Evolutionary conservation across 2,329 filamentous ascomycete species (phyloP), one percentile per base, ranked within the genome.

Genomic region (Tolypocladium tropicale): DNA sequence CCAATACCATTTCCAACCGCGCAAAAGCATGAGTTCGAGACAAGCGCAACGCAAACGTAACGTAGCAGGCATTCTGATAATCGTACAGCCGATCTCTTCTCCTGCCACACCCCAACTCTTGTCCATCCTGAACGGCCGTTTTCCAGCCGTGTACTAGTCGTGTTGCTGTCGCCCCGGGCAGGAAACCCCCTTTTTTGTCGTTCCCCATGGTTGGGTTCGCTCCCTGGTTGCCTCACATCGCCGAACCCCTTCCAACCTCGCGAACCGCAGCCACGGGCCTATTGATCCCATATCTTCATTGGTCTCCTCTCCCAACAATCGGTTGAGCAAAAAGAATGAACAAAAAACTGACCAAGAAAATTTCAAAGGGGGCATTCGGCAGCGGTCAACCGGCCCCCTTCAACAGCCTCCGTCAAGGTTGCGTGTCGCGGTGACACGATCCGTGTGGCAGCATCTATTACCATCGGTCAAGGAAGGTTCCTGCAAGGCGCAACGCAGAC

Each of bases 401-500:
- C 18, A 37, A n/a, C n/a, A n/a, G n/a, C n/a, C 36, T 6, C 32
- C 51, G 34, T 41, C 18, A 23, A 34, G 36, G 28, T 28, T 36
- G 28, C 30, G 36, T 11, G 14, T 55, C 36, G 48, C 25, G 34
- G 25, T 28, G 32, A 25, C 36, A 39, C 21, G 37, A 32, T 33
- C 25, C 49, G 54, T n/a, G 37, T 12, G 62, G 57, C 41, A 55
- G 56, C 57, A 71, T 72, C 70, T 72, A 71, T 61, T 60, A 66
- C 63, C 63, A 60, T 61, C 59, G 62, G 69, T 72, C 64, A 72
- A 72, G 64, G 67, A 68, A 60, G 63, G 59, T 70, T 64, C 67
- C 62, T 59, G 49, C 62, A 60, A 65, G 63, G 52, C 30, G 36
- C 55, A 51, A 39, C 25, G 43, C 46, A 48, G 33, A 41, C 51